Base-by-base conservation (phyloP, 257 asterid species). In the Nicotiana benthamiana region DNA sequence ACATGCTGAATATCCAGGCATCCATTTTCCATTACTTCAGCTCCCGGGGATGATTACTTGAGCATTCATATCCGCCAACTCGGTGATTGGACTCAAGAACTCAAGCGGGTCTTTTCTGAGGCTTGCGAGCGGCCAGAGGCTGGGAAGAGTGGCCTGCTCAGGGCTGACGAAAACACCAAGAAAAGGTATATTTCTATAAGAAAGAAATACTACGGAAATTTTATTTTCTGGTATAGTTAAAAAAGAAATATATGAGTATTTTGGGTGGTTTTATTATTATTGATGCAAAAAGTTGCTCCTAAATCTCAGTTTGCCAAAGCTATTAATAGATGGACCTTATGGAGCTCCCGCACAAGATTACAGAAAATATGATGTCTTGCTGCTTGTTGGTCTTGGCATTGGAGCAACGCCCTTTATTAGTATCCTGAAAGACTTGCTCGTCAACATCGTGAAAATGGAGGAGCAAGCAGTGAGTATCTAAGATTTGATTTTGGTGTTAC, bases 291-390 rank as follows among this genome's bases (percentile, higher is more conserved):
- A 20, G 11, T 80, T 77, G 79, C 57, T 56, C 80, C 81, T 79
- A 78, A 84, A 79, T 91, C 62, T 80, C 97, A 95, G 98, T 87
- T 88, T 95, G 86, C 98, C 98, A 27, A 93, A 91, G 97, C 91
- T 95, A 72, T 83, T 89, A 83, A 95, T 95, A 81, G 98, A 95
- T 79, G 98, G 98, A 75, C 98, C 98, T 76, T 95, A 95, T 77
- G 98, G 98, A 72, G 98, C 98, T 83, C 98, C 98, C 53, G 98
- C 98, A 32, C 98, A 95, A 88, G 96, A 95, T 80, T 93, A 93
- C 70, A 78, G 80, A 43, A 95, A 95, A 64, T 95, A 95, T 46
- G 98, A 95, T 6, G 97, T 95, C 59, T 89, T 95, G 81, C 85
- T 95, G 72, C 97, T 95, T 48, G 94, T 95, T n/a, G 98, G 98